Evolutionary conservation across 1,284 basidiomycete genomes (phyloP), one percentile per base, ranked within the genome.

Genomic region (Naganishia albida): DNA sequence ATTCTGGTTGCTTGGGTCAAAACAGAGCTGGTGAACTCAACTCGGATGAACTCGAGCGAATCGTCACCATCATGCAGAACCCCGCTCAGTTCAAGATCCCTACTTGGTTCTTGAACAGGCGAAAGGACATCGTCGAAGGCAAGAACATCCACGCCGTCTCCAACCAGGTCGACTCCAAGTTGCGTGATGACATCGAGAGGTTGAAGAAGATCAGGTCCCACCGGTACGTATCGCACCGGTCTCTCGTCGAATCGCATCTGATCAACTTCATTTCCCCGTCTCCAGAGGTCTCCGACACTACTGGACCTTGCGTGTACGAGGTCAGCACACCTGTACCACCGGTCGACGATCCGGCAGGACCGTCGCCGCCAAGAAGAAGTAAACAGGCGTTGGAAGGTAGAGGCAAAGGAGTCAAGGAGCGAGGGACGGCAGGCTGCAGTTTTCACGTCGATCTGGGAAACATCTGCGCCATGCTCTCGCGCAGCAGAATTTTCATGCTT

Each of bases 151-250:
- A 99, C 83, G 88, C 97, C 70, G 83, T 99, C 66, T 98, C 96
- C 71, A 99, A 99, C 85, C 87, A 86, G 75, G 91, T 99, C 70
- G 96, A 99, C 85, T 95, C 93, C 72, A 98, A 98, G 84, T 85
- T 98, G 72, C 93, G 96, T 83, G 96, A 99, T 66, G 96, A 99
- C 81, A 85, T 99, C 68, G 96, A 99, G 85, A 86, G 96, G 71
- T 82, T 99, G 81, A 99, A 99, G 90, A 99, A 99, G 87, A 99
- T 99, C 80, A 88, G 94, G 74, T 91, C 93, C 65, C 96, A 99
- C 82, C 88, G 96, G 66, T 67, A 39, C 20, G 66, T 64, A 18
- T 10, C 20, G 7, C 25, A 3, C 25, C 34, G 8, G 2, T 48
- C 26, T 2, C 40, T 6, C 6, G 20, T 13, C 10, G 28, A 44